phyloP scores from a whole-genome alignment of 164 flowering plant species.

The Vitis riparia region DNA sequence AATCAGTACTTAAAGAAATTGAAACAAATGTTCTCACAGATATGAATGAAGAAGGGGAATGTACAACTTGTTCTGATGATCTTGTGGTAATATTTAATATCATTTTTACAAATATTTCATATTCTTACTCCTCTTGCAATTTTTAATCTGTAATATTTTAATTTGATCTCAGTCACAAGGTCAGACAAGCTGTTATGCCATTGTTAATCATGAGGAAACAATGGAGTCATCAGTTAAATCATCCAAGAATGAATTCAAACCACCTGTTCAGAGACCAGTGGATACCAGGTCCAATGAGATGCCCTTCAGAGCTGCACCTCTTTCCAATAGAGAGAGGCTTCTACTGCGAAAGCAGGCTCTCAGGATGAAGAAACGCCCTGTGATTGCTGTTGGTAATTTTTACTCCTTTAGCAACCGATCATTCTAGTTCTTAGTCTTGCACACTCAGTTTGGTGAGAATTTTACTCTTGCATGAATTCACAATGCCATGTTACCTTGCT shows the following conservation, averaged over 20 bases:
- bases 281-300: slow-evolving; percentile 9
- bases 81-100: slow-evolving; percentile 15
- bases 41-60: slow-evolving; percentile 11
- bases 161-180: slow-evolving; percentile 24
- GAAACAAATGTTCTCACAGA: slow-evolving; percentile 2
- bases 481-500: too few species aligned
- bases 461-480: too few species aligned
- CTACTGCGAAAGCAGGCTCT: slow-evolving; percentile 84
- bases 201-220: slow-evolving; percentile 14
- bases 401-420: too few species aligned
- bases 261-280: slow-evolving; percentile 15
- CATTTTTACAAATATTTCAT: background rate
- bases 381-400: slow-evolving; percentile 80
- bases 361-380: slow-evolving; percentile 70
- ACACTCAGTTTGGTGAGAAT: too few species aligned
- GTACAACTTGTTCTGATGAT: slow-evolving; percentile 13
- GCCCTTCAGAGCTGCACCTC: slow-evolving; percentile 31
- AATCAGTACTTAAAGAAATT: slow-evolving; percentile 10
- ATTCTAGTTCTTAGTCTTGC: too few species aligned
- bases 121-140: background rate
- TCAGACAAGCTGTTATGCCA: slow-evolving; percentile 6
- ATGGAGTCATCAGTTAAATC: slow-evolving; percentile 17
- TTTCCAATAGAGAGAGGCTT: slow-evolving; percentile 89
- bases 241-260: slow-evolving; percentile 1
- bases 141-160: slow-evolving; percentile 5